These are phyloP conservation scores for Eucalyptus dawsonii DNA, from an alignment of 345 rosid species.

Conservation along the genomic window DNA sequence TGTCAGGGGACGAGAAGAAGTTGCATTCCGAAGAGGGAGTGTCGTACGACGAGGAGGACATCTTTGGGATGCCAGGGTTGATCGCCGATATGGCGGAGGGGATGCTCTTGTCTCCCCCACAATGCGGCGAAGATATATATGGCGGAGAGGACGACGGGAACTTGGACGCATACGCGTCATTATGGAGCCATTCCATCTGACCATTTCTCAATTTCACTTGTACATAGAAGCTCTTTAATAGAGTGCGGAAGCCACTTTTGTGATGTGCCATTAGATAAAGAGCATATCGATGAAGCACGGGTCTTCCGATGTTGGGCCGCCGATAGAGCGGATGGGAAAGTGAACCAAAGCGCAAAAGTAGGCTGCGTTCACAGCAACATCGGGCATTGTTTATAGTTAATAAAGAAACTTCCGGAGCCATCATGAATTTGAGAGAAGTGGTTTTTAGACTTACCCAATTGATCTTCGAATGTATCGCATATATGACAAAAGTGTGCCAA, in stretches of 20 bases:
- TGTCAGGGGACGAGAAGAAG: constrained; percentile 32
- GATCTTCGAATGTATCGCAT: not conserved
- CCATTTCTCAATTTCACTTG: not conserved
- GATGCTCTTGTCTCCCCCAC: constrained; percentile 74
- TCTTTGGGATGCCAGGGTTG: constrained; percentile 21
- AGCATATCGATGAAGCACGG: not conserved
- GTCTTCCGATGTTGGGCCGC: not conserved
- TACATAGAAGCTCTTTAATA: not conserved
- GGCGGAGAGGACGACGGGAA: constrained; percentile 11
- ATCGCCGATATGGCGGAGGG: constrained; percentile 65
- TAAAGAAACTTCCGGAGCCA: not conserved
- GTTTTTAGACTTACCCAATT: not conserved
- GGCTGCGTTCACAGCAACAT: not conserved
- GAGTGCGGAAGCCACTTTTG: not conserved
- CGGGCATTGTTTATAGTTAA: not conserved
- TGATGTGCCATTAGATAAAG: not conserved
- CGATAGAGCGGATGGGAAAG: not conserved
- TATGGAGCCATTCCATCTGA: constrained; percentile 37
- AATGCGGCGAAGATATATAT: not conserved
- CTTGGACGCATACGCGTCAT: constrained; percentile 21
- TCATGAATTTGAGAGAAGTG: not conserved
- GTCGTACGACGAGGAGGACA: constrained; percentile 34
- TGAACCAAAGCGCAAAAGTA: not conserved
- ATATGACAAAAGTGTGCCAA: too few species aligned
- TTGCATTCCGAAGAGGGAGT: not conserved